Percentiles rank a stretch among this genome's conserved stretches.
These are phyloP conservation scores for Magnolia sinica DNA, from an alignment of 164 flowering plant genomes.

Conservation along the genomic window DNA sequence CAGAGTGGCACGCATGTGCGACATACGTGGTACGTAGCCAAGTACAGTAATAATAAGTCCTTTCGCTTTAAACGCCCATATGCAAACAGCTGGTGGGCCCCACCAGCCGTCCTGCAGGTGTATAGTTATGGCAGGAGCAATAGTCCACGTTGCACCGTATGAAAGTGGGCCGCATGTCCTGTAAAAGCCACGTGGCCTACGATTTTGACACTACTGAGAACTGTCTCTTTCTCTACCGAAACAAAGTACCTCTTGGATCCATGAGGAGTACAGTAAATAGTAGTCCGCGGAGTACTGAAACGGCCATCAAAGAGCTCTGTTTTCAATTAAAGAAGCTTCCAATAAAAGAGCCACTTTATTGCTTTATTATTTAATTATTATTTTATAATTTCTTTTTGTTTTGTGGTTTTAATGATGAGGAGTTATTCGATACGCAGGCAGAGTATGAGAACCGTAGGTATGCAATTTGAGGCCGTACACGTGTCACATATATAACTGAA, in stretches of 20 bases:
- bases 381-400: background rate
- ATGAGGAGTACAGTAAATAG: background rate
- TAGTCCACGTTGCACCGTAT: background rate
- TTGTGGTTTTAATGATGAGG: background rate
- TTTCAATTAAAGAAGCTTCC: slow-evolving; percentile 2
- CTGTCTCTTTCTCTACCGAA: too few species aligned
- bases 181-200: background rate
- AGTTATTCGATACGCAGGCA: background rate
- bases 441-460: background rate
- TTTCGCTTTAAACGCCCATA: too few species aligned
- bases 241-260: too few species aligned
- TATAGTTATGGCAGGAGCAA: too few species aligned
- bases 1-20: too few species aligned
- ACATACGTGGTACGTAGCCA: too few species aligned
- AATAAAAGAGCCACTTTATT: background rate
- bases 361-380: background rate
- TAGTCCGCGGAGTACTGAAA: background rate
- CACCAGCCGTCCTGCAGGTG: too few species aligned
- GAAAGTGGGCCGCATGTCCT: background rate
- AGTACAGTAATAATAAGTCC: too few species aligned
- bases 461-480: background rate
- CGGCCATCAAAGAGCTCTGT: background rate
- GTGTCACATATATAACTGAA: background rate
- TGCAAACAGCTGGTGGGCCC: too few species aligned
- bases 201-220: too few species aligned